phyloP scores from a whole-genome alignment of 2,329 filamentous ascomycete genomes.

The Ophiocordyceps unilateralis region DNA sequence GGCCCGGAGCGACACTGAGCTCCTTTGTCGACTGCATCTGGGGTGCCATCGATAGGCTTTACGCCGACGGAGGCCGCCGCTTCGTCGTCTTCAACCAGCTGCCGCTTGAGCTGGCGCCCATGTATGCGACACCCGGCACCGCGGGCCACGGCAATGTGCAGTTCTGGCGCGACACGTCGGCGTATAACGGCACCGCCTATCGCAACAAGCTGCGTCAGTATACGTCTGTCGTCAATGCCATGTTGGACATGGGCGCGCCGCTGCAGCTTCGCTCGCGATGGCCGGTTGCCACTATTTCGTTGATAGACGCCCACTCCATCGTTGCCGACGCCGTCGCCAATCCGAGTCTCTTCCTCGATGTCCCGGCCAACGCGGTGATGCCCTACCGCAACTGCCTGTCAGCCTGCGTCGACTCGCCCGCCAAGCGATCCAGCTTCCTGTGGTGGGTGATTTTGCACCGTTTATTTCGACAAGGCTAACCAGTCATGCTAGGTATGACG shows the following conservation, averaged over 20 bases:
- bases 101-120: constrained; percentile 48
- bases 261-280: constrained; percentile 28
- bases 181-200: constrained; percentile 29
- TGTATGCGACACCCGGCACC: constrained; percentile 29
- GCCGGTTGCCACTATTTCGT: constrained; percentile 41
- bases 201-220: constrained; percentile 28
- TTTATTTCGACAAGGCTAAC: neutral
- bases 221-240: constrained; percentile 28
- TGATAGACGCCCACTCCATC: constrained; percentile 51
- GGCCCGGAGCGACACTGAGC: constrained; percentile 37
- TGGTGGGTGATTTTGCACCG: constrained; percentile 30
- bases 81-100: constrained; percentile 57
- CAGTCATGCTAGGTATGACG: constrained; percentile 34
- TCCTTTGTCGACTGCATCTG: constrained; percentile 56
- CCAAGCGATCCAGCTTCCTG: constrained; percentile 41
- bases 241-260: constrained; percentile 31
- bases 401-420: constrained; percentile 19
- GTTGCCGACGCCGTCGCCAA: constrained; percentile 47
- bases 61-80: constrained; percentile 46
- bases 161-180: constrained; percentile 28
- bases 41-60: constrained; percentile 41
- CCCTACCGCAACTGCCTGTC: constrained; percentile 36
- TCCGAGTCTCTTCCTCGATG: constrained; percentile 42
- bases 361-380: constrained; percentile 44
- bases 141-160: constrained; percentile 6